Base-by-base conservation (phyloP, 352 stramenopile species). In the Pythium rishiriense region DNA sequence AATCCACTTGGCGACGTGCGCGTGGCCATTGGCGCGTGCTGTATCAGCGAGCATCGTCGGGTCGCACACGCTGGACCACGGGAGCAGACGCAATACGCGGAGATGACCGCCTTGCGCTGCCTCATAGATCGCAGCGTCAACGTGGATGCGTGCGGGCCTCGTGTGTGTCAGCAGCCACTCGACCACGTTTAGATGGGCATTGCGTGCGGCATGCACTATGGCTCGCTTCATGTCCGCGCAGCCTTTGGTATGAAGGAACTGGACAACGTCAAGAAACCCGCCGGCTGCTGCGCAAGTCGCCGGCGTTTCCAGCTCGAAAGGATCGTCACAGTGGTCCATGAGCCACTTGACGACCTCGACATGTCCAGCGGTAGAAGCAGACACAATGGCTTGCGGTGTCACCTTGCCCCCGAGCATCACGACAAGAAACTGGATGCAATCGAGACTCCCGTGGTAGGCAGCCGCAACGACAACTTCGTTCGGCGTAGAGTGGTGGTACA, bases 401-500 rank as follows among this genome's bases (percentile, higher is more conserved):
- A 28, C 21, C 14, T 46, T 33, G 8, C 31, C 50, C 50, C 31
- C 31, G 3, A 21, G 21, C 9, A 21, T 58, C 50, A 47, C 50
- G 2, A 58, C 33, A 11, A 58, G 17, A 11, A 47, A 58, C 50
- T 58, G 31, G 8, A 58, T n/a, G 42, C 31, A 47, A 9, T n/a
- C 31, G 1, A 58, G 21, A 12, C 47, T n/a, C 5, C 50, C 50
- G 7, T 22, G 1, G 1, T 14, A 3, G 2, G 49, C 49, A 26
- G 49, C 49, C 24, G 19, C 31, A 3, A 8, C 9, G 2, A 47
- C 33, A 58, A 58, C n/a, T 28, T 8, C 31, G 51, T 51, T 37
- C 46, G 8, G 15, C n/a, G 9, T 12, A 6, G n/a, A 24, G n/a
- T 35, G 21, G 5, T 42, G 3, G 4, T 47, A 15, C 37, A 60